Percentiles rank a stretch among this genome's conserved stretches.
Conservation (phyloP, 176 grass and related monocot species). For the Hsuehochloa calcarea region DNA sequence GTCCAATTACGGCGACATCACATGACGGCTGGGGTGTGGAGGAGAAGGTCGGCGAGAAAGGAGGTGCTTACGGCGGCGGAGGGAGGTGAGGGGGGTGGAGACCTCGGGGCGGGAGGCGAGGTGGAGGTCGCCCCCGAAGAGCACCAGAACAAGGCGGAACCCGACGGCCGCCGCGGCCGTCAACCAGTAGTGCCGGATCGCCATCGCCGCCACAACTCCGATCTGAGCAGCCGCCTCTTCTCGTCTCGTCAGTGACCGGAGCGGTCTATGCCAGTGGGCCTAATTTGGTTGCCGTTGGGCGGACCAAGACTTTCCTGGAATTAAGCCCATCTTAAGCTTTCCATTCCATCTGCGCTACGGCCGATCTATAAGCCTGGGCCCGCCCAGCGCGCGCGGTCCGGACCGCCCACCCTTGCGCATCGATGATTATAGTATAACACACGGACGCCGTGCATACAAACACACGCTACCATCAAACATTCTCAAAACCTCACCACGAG, state of each 20-base stretch:
- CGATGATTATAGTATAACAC: not conserved
- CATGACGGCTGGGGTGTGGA: not conserved
- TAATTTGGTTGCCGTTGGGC: not conserved
- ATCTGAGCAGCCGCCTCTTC: conserved; percentile 3
- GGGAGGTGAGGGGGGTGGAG: conserved; percentile 76
- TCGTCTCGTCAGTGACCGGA: not conserved
- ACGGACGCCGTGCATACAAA: too few species aligned
- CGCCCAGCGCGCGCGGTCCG: too few species aligned
- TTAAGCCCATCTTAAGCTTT: not conserved
- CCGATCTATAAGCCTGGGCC: not conserved
- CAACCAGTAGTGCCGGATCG: conserved; percentile 59
- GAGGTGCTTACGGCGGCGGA: conserved; percentile 65
- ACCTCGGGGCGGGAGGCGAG: conserved; percentile 76
- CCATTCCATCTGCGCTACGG: not conserved
- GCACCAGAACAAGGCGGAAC: conserved; percentile 67
- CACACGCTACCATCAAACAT: not conserved
- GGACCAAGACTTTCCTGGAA: not conserved
- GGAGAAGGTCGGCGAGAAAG: not conserved
- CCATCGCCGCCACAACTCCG: conserved; percentile 45
- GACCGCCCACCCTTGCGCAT: not conserved
- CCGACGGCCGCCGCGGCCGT: conserved; percentile 52
- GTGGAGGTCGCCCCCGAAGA: conserved; percentile 62
- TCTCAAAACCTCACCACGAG: not conserved
- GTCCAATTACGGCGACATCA: not conserved
- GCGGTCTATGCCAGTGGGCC: not conserved